Conservation (phyloP, 2,329 filamentous ascomycete genomes). For the Eutypa lata region DNA sequence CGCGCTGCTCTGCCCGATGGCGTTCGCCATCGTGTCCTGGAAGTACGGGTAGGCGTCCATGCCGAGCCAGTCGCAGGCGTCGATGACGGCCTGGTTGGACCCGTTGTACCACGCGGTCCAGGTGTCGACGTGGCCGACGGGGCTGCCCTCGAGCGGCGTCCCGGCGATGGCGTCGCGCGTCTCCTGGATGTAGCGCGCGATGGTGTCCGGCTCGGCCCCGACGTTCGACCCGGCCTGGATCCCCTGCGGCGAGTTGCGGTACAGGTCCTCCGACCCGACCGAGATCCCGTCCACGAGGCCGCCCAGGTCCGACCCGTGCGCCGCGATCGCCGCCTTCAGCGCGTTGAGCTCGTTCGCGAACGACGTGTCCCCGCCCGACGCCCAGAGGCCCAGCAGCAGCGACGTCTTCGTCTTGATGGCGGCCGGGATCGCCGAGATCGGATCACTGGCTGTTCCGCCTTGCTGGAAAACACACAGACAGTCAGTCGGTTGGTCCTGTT, state of each 20-base stretch:
- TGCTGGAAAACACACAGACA: no score
- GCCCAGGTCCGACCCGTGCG: conserved; percentile 68
- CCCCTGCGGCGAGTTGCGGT: conserved; percentile 72
- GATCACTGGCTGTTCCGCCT: conserved; percentile 57
- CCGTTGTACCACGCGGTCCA: conserved; percentile 77
- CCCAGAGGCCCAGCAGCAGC: conserved; percentile 82
- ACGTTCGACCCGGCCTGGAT: conserved; percentile 58
- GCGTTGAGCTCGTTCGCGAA: conserved; percentile 74
- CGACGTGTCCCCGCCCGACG: conserved; percentile 59
- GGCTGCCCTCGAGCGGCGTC: conserved; percentile 54
- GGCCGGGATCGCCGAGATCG: conserved; percentile 58
- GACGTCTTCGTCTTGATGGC: conserved; percentile 77
- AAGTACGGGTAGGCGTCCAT: conserved; percentile 86
- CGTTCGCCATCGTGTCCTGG: conserved; percentile 66
- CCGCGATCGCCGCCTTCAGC: conserved; percentile 63
- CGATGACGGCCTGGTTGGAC: conserved; percentile 68
- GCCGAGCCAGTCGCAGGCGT: conserved; percentile 73
- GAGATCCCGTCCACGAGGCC: conserved; percentile 76
- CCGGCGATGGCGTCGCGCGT: conserved; percentile 62
- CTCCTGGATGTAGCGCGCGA: conserved; percentile 69
- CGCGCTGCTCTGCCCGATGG: conserved; percentile 58
- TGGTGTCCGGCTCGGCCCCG: conserved; percentile 58
- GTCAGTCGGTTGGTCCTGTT: no score
- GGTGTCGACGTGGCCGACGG: conserved; percentile 84
- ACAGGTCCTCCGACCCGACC: conserved; percentile 82